Base-by-base conservation (phyloP, 2,329 filamentous ascomycete genomes). In the Colletotrichum spinosum region DNA sequence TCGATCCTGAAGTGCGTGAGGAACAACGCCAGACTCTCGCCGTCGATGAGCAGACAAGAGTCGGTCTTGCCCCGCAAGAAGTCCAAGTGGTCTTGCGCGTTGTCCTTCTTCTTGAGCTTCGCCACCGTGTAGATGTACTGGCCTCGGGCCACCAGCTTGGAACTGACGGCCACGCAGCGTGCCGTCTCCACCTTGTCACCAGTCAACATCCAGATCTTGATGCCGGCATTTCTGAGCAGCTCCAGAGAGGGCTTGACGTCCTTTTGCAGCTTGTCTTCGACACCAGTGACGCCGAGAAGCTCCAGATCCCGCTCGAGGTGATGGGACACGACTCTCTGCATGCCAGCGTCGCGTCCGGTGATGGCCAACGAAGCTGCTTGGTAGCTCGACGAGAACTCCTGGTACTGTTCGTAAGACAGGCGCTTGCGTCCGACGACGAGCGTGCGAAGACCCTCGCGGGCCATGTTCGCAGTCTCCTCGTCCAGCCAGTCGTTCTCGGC, bases 181-280 rank as follows among this genome's bases (percentile, higher is more conserved):
- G 96, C 96, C 12, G 96, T 99, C 79, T 99, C 96, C 3, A 99
- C 93, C 79, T 99, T 99, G 83, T 99, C 96, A 51, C 96, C 96
- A 0, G 96, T 99, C 75, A 99, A 84, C 96, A 99, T 99, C 96
- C 96, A 99, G 55, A 99, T 98, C 78, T 98, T 98, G 80, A 99
- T 96, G 34, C 96, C 96, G 0, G 96, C 96, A 72, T 99, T 99
- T 70, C 96, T 92, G 56, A 99, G 86, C 6, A 99, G 87, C 77
- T 99, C 97, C 6, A 99, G 84, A 0, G 94, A 97, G 1, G 95
- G 92, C 77, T 98, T 99, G 73, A 99, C 96, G 73, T 98, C 94
- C 68, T 90, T 90, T 76, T 99, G 96, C 11, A 99, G 86, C 75
- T 97, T 97, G 79, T 99, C 96, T 78, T 99, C 97, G 0, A 99